A percentile compares a stretch with the other conserved stretches of the same genome.
phyloP scores from a whole-genome alignment of 192 early-diverging fungal genomes.

The Umbelopsis ramanniana region DNA sequence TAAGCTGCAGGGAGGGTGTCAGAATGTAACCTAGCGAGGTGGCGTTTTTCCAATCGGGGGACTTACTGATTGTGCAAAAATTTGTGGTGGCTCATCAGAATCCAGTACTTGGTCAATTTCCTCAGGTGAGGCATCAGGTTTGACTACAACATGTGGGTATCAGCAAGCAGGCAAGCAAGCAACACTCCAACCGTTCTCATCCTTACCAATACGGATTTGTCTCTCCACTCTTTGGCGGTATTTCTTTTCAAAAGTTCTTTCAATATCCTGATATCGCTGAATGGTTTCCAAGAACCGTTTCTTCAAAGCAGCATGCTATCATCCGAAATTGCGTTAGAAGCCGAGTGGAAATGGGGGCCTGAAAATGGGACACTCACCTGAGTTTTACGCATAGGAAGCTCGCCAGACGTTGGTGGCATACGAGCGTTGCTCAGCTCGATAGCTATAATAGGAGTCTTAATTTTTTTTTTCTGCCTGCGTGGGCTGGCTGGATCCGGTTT shows the following conservation, averaged over 20 bases:
- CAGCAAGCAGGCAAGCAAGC: background rate
- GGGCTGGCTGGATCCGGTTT: background rate
- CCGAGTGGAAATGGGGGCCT: background rate
- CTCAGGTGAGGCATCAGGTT: slow-evolving; percentile 75
- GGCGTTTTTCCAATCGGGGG: background rate
- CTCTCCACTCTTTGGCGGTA: slow-evolving; percentile 83
- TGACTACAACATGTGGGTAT: slow-evolving; percentile 52
- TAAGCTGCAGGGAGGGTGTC: slow-evolving; percentile 50
- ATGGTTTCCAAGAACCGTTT: slow-evolving; percentile 68
- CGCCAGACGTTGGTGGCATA: slow-evolving; percentile 33
- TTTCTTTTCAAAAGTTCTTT: slow-evolving; percentile 81
- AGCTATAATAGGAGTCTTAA: slow-evolving; percentile 24
- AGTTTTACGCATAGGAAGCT: slow-evolving; percentile 45
- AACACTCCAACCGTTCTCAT: background rate
- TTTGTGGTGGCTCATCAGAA: slow-evolving; percentile 69
- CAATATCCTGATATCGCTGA: slow-evolving; percentile 79
- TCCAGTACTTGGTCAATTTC: slow-evolving; percentile 79
- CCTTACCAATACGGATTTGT: slow-evolving; percentile 81
- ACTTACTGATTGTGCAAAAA: slow-evolving; percentile 84
- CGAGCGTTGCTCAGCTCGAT: slow-evolving; percentile 43
- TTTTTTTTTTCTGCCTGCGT: background rate
- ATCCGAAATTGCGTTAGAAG: background rate
- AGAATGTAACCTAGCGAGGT: background rate
- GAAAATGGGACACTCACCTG: slow-evolving; percentile 28
- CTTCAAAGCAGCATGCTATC: slow-evolving; percentile 52